Percentiles rank a stretch among this genome's conserved stretches.
phyloP scores from a whole-genome alignment of 2,329 filamentous ascomycete species.

The Bipolaris oryzae region DNA sequence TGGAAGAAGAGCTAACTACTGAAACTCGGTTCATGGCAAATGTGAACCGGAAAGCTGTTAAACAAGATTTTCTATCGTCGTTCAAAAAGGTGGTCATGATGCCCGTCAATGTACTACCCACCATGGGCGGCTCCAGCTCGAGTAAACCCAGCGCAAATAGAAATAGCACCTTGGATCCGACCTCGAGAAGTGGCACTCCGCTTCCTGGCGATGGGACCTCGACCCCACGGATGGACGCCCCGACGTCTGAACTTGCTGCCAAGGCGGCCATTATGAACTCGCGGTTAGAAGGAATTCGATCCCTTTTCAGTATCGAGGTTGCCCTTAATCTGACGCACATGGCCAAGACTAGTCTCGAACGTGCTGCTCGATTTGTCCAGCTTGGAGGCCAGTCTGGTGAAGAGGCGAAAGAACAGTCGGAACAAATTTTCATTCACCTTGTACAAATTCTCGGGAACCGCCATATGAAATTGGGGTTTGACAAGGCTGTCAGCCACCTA shows the following conservation, averaged over 20 bases:
- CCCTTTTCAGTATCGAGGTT: constrained; percentile 94
- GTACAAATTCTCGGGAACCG: constrained; percentile 82
- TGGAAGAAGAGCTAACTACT: constrained; percentile 85
- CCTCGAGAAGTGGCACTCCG: constrained; percentile 48
- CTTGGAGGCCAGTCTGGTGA: constrained; percentile 80
- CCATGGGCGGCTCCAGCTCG: constrained; percentile 54
- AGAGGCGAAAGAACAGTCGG: constrained; percentile 86
- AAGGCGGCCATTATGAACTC: constrained; percentile 98
- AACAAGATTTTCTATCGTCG: constrained; percentile 92
- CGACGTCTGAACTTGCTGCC: constrained; percentile 88
- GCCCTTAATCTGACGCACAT: constrained; percentile 86
- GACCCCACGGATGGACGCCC: constrained; percentile 64
- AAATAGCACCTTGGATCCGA: constrained; percentile 38
- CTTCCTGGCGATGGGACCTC: constrained; percentile 40
- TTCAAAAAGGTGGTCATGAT: constrained; percentile 99
- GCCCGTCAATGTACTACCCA: constrained; percentile 88
- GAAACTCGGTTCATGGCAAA: constrained; percentile 97
- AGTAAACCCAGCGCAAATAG: constrained; percentile 45
- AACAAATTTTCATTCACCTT: constrained; percentile 83
- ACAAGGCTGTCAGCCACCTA: constrained; percentile 88
- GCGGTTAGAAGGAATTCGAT: constrained; percentile 90
- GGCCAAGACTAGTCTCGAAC: constrained; percentile 85
- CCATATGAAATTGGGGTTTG: constrained; percentile 91
- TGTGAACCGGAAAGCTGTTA: constrained; percentile 91
- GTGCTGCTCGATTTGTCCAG: constrained; percentile 80